A percentile compares a stretch with the other conserved stretches of the same genome.
Conservation (phyloP, 129 eudicot species). For the Flaveria linearis region DNA sequence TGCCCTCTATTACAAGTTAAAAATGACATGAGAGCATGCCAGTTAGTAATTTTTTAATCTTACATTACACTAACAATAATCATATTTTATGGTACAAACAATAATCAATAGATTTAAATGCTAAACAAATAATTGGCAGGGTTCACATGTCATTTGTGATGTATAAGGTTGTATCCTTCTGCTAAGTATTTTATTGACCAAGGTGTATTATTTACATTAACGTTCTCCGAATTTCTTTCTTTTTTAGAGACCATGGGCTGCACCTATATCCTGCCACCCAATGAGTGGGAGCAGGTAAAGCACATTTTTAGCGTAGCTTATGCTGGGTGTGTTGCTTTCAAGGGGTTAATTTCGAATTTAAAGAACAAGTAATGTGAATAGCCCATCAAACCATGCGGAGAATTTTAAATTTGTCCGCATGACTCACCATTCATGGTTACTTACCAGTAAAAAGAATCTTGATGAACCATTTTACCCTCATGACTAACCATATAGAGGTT, state of each 20-base stretch:
- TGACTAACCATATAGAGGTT: not conserved
- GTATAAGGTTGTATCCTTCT: not conserved
- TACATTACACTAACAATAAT: not conserved
- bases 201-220: not conserved
- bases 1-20: not conserved
- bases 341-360: not conserved
- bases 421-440: too few relatives aligned
- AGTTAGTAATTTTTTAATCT: not conserved
- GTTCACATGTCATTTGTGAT: not conserved
- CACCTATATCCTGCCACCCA: too few relatives aligned
- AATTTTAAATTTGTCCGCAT: too few relatives aligned
- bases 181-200: not conserved
- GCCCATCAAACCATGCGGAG: not conserved
- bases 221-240: not conserved
- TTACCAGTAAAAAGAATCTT: not conserved
- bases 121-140: not conserved
- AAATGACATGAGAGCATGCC: not conserved
- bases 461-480: not conserved
- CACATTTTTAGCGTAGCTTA: not conserved
- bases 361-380: not conserved
- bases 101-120: not conserved
- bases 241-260: not conserved
- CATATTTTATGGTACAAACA: not conserved
- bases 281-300: too few relatives aligned
- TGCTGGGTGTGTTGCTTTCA: not conserved